A percentile compares a stretch with the other conserved stretches of the same genome.
phyloP scores from a whole-genome alignment of 106 monocot genomes.

The Agapanthus africanus region DNA sequence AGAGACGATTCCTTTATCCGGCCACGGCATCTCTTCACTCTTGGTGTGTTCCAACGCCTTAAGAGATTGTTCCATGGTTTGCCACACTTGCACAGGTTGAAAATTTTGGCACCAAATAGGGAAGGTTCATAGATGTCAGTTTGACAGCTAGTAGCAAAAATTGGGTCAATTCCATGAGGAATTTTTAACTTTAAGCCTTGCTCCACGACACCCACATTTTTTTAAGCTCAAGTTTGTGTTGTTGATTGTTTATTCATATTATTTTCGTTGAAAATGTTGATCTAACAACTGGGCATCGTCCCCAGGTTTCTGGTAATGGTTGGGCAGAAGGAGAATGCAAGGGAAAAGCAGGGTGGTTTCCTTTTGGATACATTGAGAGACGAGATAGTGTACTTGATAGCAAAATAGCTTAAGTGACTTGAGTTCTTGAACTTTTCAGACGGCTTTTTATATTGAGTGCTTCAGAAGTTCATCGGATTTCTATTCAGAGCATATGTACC shows the following conservation, averaged over 20 bases:
- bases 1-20: no score
- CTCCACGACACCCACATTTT: background rate
- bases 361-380: conserved; percentile 69
- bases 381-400: conserved; percentile 86
- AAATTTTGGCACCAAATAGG: background rate
- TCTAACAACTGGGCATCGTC: background rate
- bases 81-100: background rate
- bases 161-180: background rate
- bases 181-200: background rate
- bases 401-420: conserved; percentile 71
- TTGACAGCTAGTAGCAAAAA: background rate
- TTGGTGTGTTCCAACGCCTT: no score
- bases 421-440: no score
- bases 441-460: background rate
- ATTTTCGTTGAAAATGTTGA: background rate
- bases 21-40: no score
- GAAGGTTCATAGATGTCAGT: background rate
- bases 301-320: conserved; percentile 69
- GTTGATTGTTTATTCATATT: background rate
- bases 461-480: background rate
- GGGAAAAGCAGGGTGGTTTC: conserved; percentile 97
- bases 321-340: conserved; percentile 98
- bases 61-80: background rate
- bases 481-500: background rate
- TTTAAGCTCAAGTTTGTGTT: background rate